These are phyloP conservation scores for Fusarium euwallaceae DNA, from an alignment of 2,329 filamentous ascomycete genomes.

Conservation along the genomic window DNA sequence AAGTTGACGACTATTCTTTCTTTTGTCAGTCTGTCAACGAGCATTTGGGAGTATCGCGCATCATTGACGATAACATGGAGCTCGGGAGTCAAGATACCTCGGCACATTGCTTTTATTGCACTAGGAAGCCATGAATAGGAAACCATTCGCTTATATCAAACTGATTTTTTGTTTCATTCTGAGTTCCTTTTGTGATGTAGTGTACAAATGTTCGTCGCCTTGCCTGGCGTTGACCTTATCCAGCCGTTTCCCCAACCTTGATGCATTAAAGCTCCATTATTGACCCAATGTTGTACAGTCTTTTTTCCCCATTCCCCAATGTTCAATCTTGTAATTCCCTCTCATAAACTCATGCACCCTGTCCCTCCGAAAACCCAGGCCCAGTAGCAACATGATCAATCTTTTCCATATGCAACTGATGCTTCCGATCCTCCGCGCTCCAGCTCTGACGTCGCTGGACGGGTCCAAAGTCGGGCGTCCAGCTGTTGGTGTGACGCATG, in stretches of 20 bases:
- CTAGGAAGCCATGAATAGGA: constrained; percentile 21
- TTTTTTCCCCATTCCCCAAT: background rate
- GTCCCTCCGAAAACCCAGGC: constrained; percentile 59
- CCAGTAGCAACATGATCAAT: constrained; percentile 53
- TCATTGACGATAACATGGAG: constrained; percentile 27
- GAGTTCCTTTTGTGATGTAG: background rate
- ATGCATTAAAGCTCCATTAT: background rate
- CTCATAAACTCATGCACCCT: background rate
- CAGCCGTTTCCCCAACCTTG: background rate
- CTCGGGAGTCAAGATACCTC: constrained; percentile 40
- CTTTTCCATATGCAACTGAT: constrained; percentile 62
- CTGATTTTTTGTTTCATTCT: constrained; percentile 15
- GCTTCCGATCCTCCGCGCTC: constrained; percentile 67
- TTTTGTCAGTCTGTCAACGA: constrained; percentile 1
- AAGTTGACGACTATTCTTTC: background rate
- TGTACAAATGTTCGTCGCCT: constrained; percentile 10
- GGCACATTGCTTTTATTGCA: constrained; percentile 15
- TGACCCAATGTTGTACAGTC: constrained; percentile 5
- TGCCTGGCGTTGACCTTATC: background rate
- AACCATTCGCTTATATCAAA: constrained; percentile 18
- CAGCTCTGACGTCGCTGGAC: constrained; percentile 63
- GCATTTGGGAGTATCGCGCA: background rate
- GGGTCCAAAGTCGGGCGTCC: constrained; percentile 59
- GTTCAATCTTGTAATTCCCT: background rate
- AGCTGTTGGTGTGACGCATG: constrained; percentile 54